Base-by-base conservation (phyloP, 768 basidiomycete genomes). In the Tephrocybe rancida region DNA sequence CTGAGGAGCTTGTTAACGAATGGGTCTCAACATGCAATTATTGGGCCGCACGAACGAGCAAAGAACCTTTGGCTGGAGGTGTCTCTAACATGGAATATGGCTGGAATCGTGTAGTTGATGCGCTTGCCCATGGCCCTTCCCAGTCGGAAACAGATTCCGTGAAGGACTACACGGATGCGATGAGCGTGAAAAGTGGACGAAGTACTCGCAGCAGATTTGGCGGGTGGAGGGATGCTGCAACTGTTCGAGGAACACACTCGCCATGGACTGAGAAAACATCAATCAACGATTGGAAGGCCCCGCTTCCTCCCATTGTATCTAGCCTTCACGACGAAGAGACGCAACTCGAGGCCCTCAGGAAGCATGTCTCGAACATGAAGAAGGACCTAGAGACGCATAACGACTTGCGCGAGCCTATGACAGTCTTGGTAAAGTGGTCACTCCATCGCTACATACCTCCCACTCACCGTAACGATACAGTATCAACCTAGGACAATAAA, bases 11-110 rank as follows among this genome's bases (percentile, higher is more conserved):
- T n/a, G 95, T 97, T 45, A 90, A 91, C 63, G 97, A 99, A 70
- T 98, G 97, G 97, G 95, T 97, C 6, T 88, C 91, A 35, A 97
- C 97, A 0, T 98, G 96, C 82, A 99, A 98, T 74, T 99, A 99
- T 68, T 98, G 97, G 97, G 92, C 97, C 0, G 97, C 96, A 2
- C 80, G 97, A 41, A 91, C 86, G 51, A 94, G 92, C 70, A 95
- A 96, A 62, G 95, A 98, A 66, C 97, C 97, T 1, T 80, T 99
- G 2, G 82, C 90, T 1, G 97, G 97, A 4, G 97, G 97, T 21
- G 95, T 99, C 7, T 95, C 93, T 44, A 99, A 98, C 73, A 96
- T 98, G 91, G 97, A 99, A 69, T 97, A 98, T 65, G 97, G 97
- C 8, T 99, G 97, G 97, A 95, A 85, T 67, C 82, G 92, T 18